Percentiles rank a stretch among this genome's conserved stretches.
Conservation (phyloP, 495 filamentous ascomycete species). For the Filosporella fistucella region DNA sequence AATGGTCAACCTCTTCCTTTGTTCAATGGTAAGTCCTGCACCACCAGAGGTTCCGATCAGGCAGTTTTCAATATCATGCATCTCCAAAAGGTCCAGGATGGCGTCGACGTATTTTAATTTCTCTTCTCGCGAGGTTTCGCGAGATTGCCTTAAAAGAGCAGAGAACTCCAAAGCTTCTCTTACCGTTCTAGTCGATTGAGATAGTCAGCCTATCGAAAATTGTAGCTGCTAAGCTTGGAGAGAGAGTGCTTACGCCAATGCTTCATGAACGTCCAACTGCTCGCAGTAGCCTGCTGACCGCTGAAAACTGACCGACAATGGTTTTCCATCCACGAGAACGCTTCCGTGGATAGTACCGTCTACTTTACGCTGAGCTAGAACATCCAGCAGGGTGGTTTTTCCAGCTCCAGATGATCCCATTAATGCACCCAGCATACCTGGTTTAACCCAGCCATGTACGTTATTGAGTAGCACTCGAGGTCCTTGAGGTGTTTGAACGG, state of each 20-base stretch:
- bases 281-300: slow-evolving; percentile 78
- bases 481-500: slow-evolving; percentile 55
- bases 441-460: slow-evolving; percentile 71
- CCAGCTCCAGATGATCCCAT: slow-evolving; percentile 61
- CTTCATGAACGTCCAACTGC: slow-evolving; percentile 78
- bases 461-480: slow-evolving; percentile 62
- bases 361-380: slow-evolving; percentile 53
- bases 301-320: slow-evolving; percentile 67
- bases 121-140: slow-evolving; percentile 59
- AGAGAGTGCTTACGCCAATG: slow-evolving; percentile 38
- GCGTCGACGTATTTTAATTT: slow-evolving; percentile 83
- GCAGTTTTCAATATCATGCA: slow-evolving; percentile 76
- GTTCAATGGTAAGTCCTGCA: slow-evolving; percentile 74
- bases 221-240: no score
- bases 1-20: slow-evolving; percentile 84
- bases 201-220: not conserved
- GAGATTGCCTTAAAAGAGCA: slow-evolving; percentile 74
- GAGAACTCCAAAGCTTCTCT: slow-evolving; percentile 83
- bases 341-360: slow-evolving; percentile 74
- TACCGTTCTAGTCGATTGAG: slow-evolving; percentile 45
- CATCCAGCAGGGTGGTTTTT: slow-evolving; percentile 47
- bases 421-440: slow-evolving; percentile 71
- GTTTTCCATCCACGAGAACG: slow-evolving; percentile 67
- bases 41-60: slow-evolving; percentile 68
- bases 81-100: slow-evolving; percentile 73